A percentile compares a stretch with the other conserved stretches of the same genome.
Conservation (phyloP, 495 filamentous ascomycete genomes). For the Penicillium salamii region DNA sequence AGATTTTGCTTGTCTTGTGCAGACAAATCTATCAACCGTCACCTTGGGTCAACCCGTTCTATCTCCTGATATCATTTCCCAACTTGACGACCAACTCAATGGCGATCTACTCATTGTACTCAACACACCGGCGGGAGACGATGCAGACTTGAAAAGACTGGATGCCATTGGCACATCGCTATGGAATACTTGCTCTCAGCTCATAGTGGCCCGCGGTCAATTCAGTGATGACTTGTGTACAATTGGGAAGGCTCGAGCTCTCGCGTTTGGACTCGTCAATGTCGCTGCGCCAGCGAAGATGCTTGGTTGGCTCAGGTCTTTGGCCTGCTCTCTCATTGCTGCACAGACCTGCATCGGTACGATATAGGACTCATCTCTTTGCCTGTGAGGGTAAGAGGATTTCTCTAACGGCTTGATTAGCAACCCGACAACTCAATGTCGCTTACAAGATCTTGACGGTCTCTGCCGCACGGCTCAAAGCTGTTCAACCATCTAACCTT, state of each 20-base stretch:
- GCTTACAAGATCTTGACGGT: conserved; percentile 59
- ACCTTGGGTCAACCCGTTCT: background rate
- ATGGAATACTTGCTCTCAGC: conserved; percentile 30
- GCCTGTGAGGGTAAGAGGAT: too few species aligned
- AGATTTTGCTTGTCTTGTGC: background rate
- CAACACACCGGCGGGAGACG: too few species aligned
- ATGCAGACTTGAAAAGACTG: conserved; percentile 8
- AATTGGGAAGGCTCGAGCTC: conserved; percentile 26
- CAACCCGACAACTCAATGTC: conserved; percentile 52
- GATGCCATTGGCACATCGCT: conserved; percentile 34
- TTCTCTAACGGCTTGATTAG: conserved; percentile 32
- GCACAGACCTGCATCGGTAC: conserved; percentile 20
- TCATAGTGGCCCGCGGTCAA: background rate
- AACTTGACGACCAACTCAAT: background rate
- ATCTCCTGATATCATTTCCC: background rate
- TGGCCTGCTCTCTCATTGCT: conserved; percentile 66
- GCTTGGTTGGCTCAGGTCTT: conserved; percentile 46
- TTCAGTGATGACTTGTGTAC: background rate
- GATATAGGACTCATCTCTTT: too few species aligned
- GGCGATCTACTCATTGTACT: background rate
- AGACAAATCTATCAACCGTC: background rate
- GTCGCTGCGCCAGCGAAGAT: conserved; percentile 31
- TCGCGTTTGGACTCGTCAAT: conserved; percentile 71
- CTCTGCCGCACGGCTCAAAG: conserved; percentile 61
- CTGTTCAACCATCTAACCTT: conserved; percentile 39